These are phyloP conservation scores for Xylaria scruposa DNA, from an alignment of 495 filamentous ascomycete genomes.

Conservation along the genomic window DNA sequence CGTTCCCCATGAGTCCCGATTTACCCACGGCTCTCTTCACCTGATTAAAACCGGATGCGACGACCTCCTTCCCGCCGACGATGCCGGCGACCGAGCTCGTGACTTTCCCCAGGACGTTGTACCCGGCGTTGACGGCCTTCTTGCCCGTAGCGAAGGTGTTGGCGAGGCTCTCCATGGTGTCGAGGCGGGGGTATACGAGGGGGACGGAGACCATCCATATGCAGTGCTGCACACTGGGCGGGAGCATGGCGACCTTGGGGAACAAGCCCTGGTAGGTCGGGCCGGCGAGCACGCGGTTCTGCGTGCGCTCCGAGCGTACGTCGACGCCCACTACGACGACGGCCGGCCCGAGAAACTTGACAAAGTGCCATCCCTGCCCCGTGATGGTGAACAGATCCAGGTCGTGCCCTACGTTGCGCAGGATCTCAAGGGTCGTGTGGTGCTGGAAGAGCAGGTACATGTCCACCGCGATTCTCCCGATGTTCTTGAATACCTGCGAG, in stretches of 20 bases:
- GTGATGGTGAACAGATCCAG: constrained; percentile 96
- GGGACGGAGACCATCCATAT: constrained; percentile 94
- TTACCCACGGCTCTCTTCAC: constrained; percentile 98
- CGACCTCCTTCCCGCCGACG: constrained; percentile 90
- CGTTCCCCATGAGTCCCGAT: constrained; percentile 88
- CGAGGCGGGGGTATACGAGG: constrained; percentile 87
- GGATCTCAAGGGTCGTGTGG: constrained; percentile 92
- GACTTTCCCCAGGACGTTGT: constrained; percentile 93
- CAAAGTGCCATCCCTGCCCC: constrained; percentile 95
- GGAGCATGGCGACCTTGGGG: constrained; percentile 92
- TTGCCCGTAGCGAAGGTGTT: constrained; percentile 94
- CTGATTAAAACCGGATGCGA: constrained; percentile 86
- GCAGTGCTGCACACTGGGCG: constrained; percentile 91
- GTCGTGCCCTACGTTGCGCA: constrained; percentile 84
- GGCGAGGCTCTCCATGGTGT: constrained; percentile 86
- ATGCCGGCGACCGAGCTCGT: constrained; percentile 93
- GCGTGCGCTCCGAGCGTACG: constrained; percentile 88
- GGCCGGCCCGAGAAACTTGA: constrained; percentile 93
- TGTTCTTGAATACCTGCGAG: constrained; percentile 97
- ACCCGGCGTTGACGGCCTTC: constrained; percentile 91
- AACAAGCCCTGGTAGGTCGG: constrained; percentile 97
- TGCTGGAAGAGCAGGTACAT: constrained; percentile 99
- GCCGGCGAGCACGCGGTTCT: constrained; percentile 90
- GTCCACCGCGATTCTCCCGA: constrained; percentile 94
- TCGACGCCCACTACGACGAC: constrained; percentile 90